Evolutionary conservation across 2,329 filamentous ascomycete species (phyloP).

Genomic region (Dactylellina cionopaga): DNA sequence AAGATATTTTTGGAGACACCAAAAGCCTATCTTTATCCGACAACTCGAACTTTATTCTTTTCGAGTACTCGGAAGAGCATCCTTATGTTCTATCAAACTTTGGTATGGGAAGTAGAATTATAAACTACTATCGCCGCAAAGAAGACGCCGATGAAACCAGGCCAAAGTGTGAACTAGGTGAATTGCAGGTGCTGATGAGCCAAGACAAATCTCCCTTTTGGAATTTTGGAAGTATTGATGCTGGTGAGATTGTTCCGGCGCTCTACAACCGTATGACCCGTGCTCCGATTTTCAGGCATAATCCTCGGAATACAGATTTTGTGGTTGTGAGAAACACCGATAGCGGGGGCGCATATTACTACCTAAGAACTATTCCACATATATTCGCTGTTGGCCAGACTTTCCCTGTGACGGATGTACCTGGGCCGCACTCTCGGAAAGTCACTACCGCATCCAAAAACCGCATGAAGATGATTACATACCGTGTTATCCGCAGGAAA

Average conservation of each 20-base stretch:
- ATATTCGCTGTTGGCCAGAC: slow-evolving; percentile 91
- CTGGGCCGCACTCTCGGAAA: slow-evolving; percentile 90
- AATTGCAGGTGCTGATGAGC: slow-evolving; percentile 84
- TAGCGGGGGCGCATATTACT: slow-evolving; percentile 80
- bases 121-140: slow-evolving; percentile 95
- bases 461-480: slow-evolving; percentile 93
- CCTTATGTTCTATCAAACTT: slow-evolving; percentile 94
- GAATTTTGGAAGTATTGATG: slow-evolving; percentile 90
- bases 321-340: slow-evolving; percentile 83
- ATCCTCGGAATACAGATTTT: slow-evolving; percentile 81
- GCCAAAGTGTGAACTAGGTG: slow-evolving; percentile 76
- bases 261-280: slow-evolving; percentile 96
- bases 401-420: slow-evolving; percentile 90
- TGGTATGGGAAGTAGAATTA: slow-evolving; percentile 93
- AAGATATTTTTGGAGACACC: slow-evolving; percentile 80
- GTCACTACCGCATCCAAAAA: slow-evolving; percentile 98
- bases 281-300: slow-evolving; percentile 90
- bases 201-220: slow-evolving; percentile 97
- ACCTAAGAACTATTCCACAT: slow-evolving; percentile 87
- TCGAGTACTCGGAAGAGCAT: slow-evolving; percentile 95
- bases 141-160: slow-evolving; percentile 69
- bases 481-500: slow-evolving; percentile 83
- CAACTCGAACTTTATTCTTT: slow-evolving; percentile 84
- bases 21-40: slow-evolving; percentile 87
- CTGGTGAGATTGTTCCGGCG: slow-evolving; percentile 88